These are phyloP conservation scores for Boletus fagicola DNA, from an alignment of 768 basidiomycete genomes.

Conservation along the genomic window DNA sequence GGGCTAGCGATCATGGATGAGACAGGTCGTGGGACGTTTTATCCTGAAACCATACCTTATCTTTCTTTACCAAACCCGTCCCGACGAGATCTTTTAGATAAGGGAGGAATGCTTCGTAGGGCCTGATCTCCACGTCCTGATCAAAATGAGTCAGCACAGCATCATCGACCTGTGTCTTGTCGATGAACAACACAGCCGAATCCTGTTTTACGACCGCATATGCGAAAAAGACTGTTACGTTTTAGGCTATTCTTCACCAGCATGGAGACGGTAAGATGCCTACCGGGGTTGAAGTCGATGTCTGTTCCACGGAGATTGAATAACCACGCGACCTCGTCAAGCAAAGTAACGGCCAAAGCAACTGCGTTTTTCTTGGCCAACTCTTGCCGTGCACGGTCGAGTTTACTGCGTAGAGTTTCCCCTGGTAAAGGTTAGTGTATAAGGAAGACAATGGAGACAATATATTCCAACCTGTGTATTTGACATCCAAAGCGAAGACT, in stretches of 20 bases:
- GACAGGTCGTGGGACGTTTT: neutral
- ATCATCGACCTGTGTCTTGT: conserved; percentile 46
- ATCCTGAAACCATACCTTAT: conserved; percentile 26
- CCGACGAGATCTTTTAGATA: conserved; percentile 54
- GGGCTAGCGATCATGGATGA: conserved; percentile 42
- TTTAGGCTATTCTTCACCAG: neutral
- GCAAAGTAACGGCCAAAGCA: conserved; percentile 78
- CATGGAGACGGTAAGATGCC: neutral
- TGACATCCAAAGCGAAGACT: conserved; percentile 67
- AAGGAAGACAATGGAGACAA: neutral
- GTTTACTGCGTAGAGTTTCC: conserved; percentile 62
- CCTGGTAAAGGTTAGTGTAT: conserved; percentile 37
- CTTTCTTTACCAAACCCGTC: conserved; percentile 35
- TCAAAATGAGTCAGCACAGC: conserved; percentile 50
- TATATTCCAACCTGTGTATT: conserved; percentile 59
- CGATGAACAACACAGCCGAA: conserved; percentile 65
- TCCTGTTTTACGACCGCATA: conserved; percentile 75
- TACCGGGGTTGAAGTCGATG: conserved; percentile 83
- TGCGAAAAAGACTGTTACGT: conserved; percentile 76
- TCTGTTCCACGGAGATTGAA: conserved; percentile 92
- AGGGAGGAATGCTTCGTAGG: conserved; percentile 68
- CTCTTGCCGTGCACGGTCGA: conserved; percentile 62
- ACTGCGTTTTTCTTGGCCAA: conserved; percentile 51
- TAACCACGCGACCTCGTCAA: conserved; percentile 95
- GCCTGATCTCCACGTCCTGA: conserved; percentile 56